phyloP scores from a whole-genome alignment of 371 early-diverging fungal genomes.

The Syncephalastrum racemosum region DNA sequence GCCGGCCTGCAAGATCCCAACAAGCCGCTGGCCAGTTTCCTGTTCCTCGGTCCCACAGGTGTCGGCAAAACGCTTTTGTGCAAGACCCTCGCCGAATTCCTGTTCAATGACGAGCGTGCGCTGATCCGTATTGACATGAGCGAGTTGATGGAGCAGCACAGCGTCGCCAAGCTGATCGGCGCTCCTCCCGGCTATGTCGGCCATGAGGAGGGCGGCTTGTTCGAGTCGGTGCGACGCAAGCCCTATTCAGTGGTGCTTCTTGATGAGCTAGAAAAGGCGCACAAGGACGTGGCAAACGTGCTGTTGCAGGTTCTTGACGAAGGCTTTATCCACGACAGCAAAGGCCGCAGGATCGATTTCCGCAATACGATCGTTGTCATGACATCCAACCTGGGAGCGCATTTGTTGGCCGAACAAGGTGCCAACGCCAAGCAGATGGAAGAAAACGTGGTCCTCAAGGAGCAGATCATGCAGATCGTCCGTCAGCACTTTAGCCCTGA shows the following conservation, averaged over 20 bases:
- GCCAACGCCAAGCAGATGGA: constrained; percentile 21
- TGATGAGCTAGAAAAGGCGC: constrained; percentile 95
- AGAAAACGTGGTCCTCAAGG: constrained; percentile 51
- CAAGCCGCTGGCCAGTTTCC: constrained; percentile 87
- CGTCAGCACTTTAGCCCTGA: constrained; percentile 87
- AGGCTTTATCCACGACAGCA: constrained; percentile 86
- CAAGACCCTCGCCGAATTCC: constrained; percentile 84
- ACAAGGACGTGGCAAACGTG: constrained; percentile 76
- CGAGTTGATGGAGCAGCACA: constrained; percentile 83
- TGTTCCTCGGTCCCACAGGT: constrained; percentile 95
- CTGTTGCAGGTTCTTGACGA: constrained; percentile 90
- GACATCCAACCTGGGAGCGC: constrained; percentile 83
- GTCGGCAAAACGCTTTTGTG: constrained; percentile 84
- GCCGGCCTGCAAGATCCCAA: constrained; percentile 82
- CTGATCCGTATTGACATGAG: constrained; percentile 93
- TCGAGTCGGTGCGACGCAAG: constrained; percentile 87
- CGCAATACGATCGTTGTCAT: constrained; percentile 92
- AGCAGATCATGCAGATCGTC: constrained; percentile 65
- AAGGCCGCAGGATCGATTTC: constrained; percentile 86
- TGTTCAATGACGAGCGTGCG: constrained; percentile 85
- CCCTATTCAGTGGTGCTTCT: constrained; percentile 88
- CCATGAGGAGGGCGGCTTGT: constrained; percentile 84
- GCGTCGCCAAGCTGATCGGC: constrained; percentile 87
- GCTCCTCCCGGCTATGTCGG: constrained; percentile 92
- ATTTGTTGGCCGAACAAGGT: constrained; percentile 44